Conservation (phyloP, 495 filamentous ascomycete genomes). For the Copromyces sp. region DNA sequence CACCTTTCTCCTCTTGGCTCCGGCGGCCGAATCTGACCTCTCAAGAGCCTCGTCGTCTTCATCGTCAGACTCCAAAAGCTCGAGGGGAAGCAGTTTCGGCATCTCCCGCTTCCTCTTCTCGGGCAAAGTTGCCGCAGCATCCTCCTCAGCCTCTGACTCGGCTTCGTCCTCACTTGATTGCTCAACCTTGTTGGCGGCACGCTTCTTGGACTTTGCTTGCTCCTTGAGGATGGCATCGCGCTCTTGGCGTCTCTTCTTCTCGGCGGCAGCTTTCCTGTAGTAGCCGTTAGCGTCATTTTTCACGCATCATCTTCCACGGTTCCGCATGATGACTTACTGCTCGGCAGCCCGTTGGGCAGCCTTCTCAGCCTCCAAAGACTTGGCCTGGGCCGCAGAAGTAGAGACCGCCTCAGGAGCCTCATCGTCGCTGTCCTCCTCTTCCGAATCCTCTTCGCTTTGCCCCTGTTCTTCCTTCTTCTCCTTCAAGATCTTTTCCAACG, state of each 20-base stretch:
- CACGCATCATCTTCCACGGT: not conserved
- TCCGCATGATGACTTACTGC: conserved; percentile 19
- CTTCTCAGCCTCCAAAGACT: conserved; percentile 24
- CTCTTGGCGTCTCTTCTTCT: conserved; percentile 37
- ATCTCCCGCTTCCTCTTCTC: conserved; percentile 23
- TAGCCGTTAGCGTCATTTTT: conserved; percentile 1
- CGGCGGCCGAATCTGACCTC: conserved; percentile 7
- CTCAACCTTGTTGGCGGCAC: conserved; percentile 4
- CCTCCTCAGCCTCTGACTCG: conserved; percentile 11
- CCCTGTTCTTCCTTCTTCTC: conserved; percentile 6
- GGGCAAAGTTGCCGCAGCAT: conserved; percentile 2
- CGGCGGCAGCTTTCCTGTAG: conserved; percentile 28
- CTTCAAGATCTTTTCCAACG: conserved; percentile 6
- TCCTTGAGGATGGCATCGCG: conserved; percentile 35
- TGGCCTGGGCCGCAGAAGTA: conserved; percentile 25
- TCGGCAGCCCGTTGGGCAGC: conserved; percentile 31
- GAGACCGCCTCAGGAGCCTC: conserved; percentile 38
- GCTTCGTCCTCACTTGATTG: conserved; percentile 2
- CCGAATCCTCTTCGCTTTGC: conserved; percentile 13
- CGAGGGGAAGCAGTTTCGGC: conserved; percentile 33
- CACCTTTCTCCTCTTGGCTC: conserved; percentile 29
- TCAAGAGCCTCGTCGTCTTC: conserved; percentile 21
- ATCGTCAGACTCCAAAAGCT: conserved; percentile 36
- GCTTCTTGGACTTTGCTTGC: conserved; percentile 34
- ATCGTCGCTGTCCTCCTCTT: conserved; percentile 29